These are phyloP conservation scores for Myriangium duriaei DNA, from an alignment of 2,329 filamentous ascomycete genomes.

Conservation along the genomic window DNA sequence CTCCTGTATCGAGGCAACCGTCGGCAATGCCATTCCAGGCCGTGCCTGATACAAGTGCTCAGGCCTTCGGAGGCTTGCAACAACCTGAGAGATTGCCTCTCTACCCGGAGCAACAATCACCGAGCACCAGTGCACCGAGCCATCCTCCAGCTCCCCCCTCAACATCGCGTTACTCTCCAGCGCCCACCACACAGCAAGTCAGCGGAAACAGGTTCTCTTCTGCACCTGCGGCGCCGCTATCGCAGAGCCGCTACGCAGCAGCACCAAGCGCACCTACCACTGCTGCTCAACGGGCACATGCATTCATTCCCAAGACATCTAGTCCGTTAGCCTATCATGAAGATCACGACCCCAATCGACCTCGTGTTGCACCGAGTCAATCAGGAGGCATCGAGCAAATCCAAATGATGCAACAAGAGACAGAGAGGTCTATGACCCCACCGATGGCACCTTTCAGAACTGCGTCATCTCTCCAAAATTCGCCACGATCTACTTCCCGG, in stretches of 20 bases:
- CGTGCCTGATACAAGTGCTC: constrained; percentile 16
- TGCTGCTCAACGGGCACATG: constrained; percentile 29
- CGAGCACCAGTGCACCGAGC: constrained; percentile 18
- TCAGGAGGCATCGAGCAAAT: constrained; percentile 5
- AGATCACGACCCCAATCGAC: constrained; percentile 20
- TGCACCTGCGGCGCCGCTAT: constrained; percentile 21
- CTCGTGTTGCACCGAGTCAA: not conserved
- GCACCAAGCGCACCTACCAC: constrained; percentile 23
- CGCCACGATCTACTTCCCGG: constrained; percentile 1
- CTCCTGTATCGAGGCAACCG: constrained; percentile 9
- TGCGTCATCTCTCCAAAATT: constrained; percentile 5
- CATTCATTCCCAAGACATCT: constrained; percentile 52
- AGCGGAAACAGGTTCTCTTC: constrained; percentile 21
- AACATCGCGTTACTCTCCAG: constrained; percentile 21
- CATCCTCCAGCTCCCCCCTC: constrained; percentile 21
- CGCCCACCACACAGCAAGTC: constrained; percentile 8
- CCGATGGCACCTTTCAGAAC: constrained; percentile 4
- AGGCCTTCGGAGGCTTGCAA: constrained; percentile 20
- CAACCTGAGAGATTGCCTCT: constrained; percentile 30
- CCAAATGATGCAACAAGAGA: not conserved
- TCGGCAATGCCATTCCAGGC: constrained; percentile 11
- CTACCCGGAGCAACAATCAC: constrained; percentile 27
- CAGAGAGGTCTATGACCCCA: constrained; percentile 4
- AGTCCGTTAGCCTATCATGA: constrained; percentile 47
- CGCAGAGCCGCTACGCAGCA: constrained; percentile 27